phyloP scores from a whole-genome alignment of 805 yeast species.

The Zygosaccharomyces gambellarensis region DNA sequence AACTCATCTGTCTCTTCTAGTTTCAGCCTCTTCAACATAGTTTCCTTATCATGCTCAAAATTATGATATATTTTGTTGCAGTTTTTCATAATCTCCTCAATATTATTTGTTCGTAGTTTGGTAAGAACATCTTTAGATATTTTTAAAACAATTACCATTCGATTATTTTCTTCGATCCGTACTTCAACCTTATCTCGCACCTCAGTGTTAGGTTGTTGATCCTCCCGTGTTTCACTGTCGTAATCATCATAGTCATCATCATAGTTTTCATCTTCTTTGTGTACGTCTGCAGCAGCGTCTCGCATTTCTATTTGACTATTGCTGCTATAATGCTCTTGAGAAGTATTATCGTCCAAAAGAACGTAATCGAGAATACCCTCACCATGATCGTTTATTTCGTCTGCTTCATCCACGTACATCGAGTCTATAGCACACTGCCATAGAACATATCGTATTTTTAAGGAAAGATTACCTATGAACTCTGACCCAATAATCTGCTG shows the following conservation, averaged over 20 bases:
- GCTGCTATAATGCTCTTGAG: slow-evolving; percentile 5
- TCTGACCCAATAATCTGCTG: slow-evolving; percentile 42
- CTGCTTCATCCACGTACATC: slow-evolving; percentile 28
- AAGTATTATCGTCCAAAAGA: slow-evolving; percentile 13
- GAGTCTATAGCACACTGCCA: slow-evolving; percentile 55
- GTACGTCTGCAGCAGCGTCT: not conserved
- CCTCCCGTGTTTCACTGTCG: slow-evolving; percentile 16
- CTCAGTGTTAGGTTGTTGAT: slow-evolving; percentile 11
- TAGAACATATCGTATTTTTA: slow-evolving; percentile 60
- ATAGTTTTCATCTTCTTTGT: slow-evolving; percentile 14
- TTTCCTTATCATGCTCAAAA: slow-evolving; percentile 71
- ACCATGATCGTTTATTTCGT: slow-evolving; percentile 23
- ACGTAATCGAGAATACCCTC: slow-evolving; percentile 13
- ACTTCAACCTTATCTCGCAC: slow-evolving; percentile 5
- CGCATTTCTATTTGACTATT: not conserved
- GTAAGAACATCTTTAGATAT: slow-evolving; percentile 35
- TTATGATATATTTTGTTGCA: slow-evolving; percentile 71
- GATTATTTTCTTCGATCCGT: slow-evolving; percentile 16
- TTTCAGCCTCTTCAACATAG: slow-evolving; percentile 66
- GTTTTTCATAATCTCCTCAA: slow-evolving; percentile 45
- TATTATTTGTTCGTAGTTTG: slow-evolving; percentile 32
- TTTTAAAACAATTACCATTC: slow-evolving; percentile 32
- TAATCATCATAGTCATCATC: slow-evolving; percentile 16
- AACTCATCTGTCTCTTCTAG: slow-evolving; percentile 77
- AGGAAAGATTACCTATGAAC: slow-evolving; percentile 52